Percentiles rank a stretch among this genome's conserved stretches.
Evolutionary conservation across 176 grass and related monocot genomes (phyloP).

Genomic region (Musa beccarii): DNA sequence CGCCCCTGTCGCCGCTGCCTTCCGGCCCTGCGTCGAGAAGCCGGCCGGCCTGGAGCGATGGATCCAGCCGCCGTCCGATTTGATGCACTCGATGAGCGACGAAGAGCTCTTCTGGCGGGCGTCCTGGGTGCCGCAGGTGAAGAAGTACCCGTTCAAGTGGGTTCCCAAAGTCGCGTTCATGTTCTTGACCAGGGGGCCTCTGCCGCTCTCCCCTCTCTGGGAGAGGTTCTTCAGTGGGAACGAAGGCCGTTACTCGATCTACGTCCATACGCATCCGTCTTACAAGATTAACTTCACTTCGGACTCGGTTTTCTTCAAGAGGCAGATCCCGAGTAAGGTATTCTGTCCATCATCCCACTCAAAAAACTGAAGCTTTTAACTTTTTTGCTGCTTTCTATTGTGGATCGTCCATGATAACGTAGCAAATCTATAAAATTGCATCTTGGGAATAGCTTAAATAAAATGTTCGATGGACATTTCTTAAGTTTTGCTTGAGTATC

Average conservation of each 20-base stretch:
- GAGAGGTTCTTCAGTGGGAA: constrained; percentile 71
- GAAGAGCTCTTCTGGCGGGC: constrained; percentile 91
- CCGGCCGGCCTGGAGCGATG: constrained; percentile 42
- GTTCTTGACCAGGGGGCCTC: constrained; percentile 84
- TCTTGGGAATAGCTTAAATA: too few relatives aligned
- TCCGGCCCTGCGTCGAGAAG: constrained; percentile 11
- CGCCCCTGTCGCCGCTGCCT: constrained; percentile 16
- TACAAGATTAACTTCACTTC: constrained; percentile 63
- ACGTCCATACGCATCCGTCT: constrained; percentile 68
- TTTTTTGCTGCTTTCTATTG: neutral
- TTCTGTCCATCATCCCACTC: constrained; percentile 2
- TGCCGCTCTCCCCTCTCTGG: constrained; percentile 79
- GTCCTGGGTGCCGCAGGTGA: constrained; percentile 52
- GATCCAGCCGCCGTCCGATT: constrained; percentile 37
- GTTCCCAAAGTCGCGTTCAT: constrained; percentile 81
- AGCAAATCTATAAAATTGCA: neutral
- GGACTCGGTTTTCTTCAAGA: constrained; percentile 58
- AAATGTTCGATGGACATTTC: too few relatives aligned
- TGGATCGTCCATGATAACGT: neutral
- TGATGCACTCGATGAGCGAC: constrained; percentile 62
- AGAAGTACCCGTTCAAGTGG: constrained; percentile 59
- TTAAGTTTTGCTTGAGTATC: neutral
- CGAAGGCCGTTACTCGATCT: constrained; percentile 69
- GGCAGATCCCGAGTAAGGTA: constrained; percentile 89
- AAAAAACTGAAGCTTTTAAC: neutral